phyloP scores from a whole-genome alignment of 495 filamentous ascomycete genomes.

The Pyrenopolyporus hunteri region DNA sequence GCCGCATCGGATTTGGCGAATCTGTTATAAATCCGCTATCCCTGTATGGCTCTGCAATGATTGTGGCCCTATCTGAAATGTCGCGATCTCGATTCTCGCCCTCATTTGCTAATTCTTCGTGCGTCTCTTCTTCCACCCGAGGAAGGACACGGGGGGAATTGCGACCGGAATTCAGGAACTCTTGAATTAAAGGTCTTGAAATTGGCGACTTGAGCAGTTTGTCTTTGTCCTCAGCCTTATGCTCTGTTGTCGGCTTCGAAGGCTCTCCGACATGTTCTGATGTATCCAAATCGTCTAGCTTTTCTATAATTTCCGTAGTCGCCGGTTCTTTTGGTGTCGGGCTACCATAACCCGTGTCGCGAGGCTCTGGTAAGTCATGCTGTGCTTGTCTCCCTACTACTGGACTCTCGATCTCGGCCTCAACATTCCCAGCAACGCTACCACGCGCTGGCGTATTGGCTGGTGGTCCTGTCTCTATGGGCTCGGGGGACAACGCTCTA shows the following conservation, averaged over 20 bases:
- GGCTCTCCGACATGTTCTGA: conserved; percentile 31
- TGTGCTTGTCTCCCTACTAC: conserved; percentile 25
- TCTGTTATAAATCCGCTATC: conserved; percentile 56
- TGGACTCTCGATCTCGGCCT: conserved; percentile 33
- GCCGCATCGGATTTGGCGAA: conserved; percentile 49
- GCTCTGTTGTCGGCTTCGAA: conserved; percentile 8
- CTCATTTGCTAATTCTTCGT: conserved; percentile 46
- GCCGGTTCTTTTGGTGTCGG: conserved; percentile 13
- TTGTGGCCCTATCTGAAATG: conserved; percentile 3
- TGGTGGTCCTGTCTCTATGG: conserved; percentile 4
- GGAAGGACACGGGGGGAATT: conserved; percentile 47
- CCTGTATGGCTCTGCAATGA: conserved; percentile 46
- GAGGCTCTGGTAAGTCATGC: conserved; percentile 27
- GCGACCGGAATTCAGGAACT: conserved; percentile 41
- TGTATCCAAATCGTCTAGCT: conserved; percentile 31
- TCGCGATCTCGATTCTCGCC: neutral
- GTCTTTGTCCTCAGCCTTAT: conserved; percentile 2
- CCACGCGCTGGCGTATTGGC: neutral
- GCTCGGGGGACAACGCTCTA: neutral
- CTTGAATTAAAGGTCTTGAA: conserved; percentile 28
- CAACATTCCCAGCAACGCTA: conserved; percentile 3
- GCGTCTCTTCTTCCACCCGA: conserved; percentile 51
- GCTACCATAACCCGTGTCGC: neutral
- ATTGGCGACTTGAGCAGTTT: conserved; percentile 9
- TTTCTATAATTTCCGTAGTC: conserved; percentile 31